Base-by-base conservation (phyloP, 192 early-diverging fungal species). In the Diversispora epigaea region DNA sequence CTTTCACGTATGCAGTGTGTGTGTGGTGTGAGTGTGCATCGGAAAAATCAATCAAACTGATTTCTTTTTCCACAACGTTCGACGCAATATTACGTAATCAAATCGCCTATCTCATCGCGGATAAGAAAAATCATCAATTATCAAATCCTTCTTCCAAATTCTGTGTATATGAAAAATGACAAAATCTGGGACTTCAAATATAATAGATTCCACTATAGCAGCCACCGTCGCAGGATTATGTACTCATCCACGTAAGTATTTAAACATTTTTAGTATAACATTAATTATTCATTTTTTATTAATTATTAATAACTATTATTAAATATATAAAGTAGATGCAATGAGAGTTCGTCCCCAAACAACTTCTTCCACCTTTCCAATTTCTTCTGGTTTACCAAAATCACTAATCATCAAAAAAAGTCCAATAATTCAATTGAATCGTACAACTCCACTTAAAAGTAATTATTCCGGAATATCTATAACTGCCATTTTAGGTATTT, bases 391-490 rank as follows among this genome's bases (percentile, higher is more conserved):
- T 72, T 43, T 75, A 71, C 17, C 55, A 3, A n/a, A 15, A 7
- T 7, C 6, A 57, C 1, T 57, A 7, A 57, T 7, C 19, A 57
- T 57, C n/a, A 6, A 19, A 66, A 52, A 22, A 52, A n/a, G 60
- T 73, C 41, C 74, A 78, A 45, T 55, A 6, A 40, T 21, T 39
- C 50, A 57, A 63, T 61, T 78, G 64, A 63, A 80, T 0, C 62
- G 65, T 60, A 58, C 70, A 5, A 40, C 66, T 44, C 46, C 66
- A 1, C 54, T 84, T 3, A 25, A 71, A 6, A 80, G 84, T 2
- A 81, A 92, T 6, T 95, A 93, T 71, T 81, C 85, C 32, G 93
- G 93, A 1, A 70, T 95, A 10, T 81, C 86, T 17, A 83, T 93
- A 19, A 86, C 93, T 3, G 74, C 94, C 15, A 44, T 83, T 4